Base-by-base conservation (phyloP, 2,329 filamentous ascomycete species). In the Microsporum ferrugineum region DNA sequence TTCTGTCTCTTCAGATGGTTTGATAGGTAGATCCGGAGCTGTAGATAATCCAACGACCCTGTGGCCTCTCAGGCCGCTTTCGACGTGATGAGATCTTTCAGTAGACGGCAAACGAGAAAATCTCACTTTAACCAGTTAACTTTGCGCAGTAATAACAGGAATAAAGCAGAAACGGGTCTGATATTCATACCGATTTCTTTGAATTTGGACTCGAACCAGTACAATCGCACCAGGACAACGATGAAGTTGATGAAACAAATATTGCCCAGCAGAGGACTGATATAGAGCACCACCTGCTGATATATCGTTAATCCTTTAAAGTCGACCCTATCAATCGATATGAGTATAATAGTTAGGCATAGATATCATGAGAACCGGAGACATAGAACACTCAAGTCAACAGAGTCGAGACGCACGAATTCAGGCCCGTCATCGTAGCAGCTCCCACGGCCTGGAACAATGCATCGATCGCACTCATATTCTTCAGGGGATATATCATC, bases 231-330 rank as follows among this genome's bases (percentile, higher is more conserved):
- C 10, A 78, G 65, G 2, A 82, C 77, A 3, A 81, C 77, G 5
- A 78, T 58, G 2, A 78, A 75, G 64, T 81, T 81, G 66, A 82
- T 70, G 64, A 80, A 80, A 0, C 75, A 74, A 14, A 80, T 61
- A 60, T 82, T 81, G 0, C 75, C 76, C 1, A 82, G 61, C 5
- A 80, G 73, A 0, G 80, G 78, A 17, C 79, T 68, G 53, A 82
- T 71, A 65, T 82, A 83, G 39, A 82, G 65, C 58, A 75, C 77
- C 2, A 82, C 63, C 64, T 82, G 80, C 65, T 82, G 80, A 61
- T 81, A 82, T 0, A 71, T 74, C 62, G 74, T 74, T 14, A 82
- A 66, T 1, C 71, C 68, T 53, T 80, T 81, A 57, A 82, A 67
- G 65, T 82, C 79, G 45, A 81, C 66, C 12, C 79, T 82, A 49